phyloP scores from a whole-genome alignment of 2,329 filamentous ascomycete species.

The Fusarium miscanthi region DNA sequence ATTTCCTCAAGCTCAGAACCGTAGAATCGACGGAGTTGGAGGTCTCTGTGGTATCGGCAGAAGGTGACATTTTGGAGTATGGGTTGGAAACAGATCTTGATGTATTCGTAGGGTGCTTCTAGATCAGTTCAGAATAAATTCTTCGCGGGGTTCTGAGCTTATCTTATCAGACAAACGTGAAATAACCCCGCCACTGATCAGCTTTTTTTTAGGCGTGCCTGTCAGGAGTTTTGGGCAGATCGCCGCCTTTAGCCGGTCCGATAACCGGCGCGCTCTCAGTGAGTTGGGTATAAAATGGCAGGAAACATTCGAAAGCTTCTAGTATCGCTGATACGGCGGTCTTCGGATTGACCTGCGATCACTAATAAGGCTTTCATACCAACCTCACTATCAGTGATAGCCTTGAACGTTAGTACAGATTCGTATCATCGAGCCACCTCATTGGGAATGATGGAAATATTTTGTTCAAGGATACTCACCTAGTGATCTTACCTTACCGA shows the following conservation, averaged over 20 bases:
- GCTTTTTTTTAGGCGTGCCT: conserved; percentile 3
- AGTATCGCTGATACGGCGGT: not conserved
- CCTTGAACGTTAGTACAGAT: not conserved
- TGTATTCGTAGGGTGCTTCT: conserved; percentile 23
- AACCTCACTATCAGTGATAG: not conserved
- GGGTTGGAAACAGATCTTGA: conserved; percentile 13
- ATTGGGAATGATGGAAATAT: not conserved
- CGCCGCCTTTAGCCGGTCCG: conserved; percentile 4
- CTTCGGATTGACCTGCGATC: too few relatives aligned
- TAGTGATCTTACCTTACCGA: not conserved
- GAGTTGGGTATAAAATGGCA: not conserved
- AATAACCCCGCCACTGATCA: conserved; percentile 25
- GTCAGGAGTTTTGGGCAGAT: not conserved
- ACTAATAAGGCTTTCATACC: not conserved
- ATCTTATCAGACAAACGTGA: conserved; percentile 39
- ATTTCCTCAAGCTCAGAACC: conserved; percentile 74
- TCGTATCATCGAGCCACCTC: not conserved
- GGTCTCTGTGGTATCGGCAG: conserved; percentile 37
- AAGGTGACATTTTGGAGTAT: conserved; percentile 44
- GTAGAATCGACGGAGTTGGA: conserved; percentile 53
- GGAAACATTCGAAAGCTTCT: not conserved
- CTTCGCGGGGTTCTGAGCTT: conserved; percentile 48
- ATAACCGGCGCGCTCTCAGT: conserved; percentile 1
- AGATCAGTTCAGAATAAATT: conserved; percentile 47
- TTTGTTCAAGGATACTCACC: too few relatives aligned